Evolutionary conservation across 108 stramenopile species (phyloP), one percentile per base, ranked within the genome.

Genomic region (Nannochloropsis salina): DNA sequence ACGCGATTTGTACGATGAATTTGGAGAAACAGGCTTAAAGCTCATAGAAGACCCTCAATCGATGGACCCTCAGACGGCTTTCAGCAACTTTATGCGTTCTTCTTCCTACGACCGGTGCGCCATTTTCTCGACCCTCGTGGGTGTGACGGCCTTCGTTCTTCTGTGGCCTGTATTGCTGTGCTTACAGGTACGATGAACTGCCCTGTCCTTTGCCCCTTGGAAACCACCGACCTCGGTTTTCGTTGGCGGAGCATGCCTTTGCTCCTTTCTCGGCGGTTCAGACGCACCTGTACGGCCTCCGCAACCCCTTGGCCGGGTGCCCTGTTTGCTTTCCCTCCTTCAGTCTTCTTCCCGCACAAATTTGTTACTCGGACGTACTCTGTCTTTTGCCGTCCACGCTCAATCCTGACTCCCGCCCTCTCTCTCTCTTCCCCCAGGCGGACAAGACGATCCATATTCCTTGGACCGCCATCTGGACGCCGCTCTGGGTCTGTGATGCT

Each of bases 391-490:
- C 31, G 31, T 31, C 31, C 31, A 31, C 47, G 15, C 47, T 51
- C 15, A 12, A 51, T n/a, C 2, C 61, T 74, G 20, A 15, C 61
- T 74, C 0, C 12, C 15, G 20, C 61, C n/a, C n/a, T n/a, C 61
- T 6, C 61, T n/a, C 61, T 74, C 61, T 2, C 61, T 74, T n/a
- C 61, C 8, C n/a, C 47, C 15, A 74, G 61, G n/a, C 61, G 20
- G 61, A 74, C 61, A 3, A 4, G 61, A n/a, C 15, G 3, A 74
- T 74, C 4, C 3, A 74, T 2, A 74, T 74, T 44, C 42, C 40
- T 11, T 89, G 89, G 89, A 86, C 84, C 20, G 89, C 89, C 31
- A 86, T 89, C 21, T 89, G 89, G 89, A 89, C 89, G 21, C 89
- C 89, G 43, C 88, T 89, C n/a, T 89, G 89, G 89, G 84, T 89